Percentiles rank a stretch among this genome's conserved stretches.
phyloP scores from a whole-genome alignment of 2,329 filamentous ascomycete species.

The Venturia oleaginea region DNA sequence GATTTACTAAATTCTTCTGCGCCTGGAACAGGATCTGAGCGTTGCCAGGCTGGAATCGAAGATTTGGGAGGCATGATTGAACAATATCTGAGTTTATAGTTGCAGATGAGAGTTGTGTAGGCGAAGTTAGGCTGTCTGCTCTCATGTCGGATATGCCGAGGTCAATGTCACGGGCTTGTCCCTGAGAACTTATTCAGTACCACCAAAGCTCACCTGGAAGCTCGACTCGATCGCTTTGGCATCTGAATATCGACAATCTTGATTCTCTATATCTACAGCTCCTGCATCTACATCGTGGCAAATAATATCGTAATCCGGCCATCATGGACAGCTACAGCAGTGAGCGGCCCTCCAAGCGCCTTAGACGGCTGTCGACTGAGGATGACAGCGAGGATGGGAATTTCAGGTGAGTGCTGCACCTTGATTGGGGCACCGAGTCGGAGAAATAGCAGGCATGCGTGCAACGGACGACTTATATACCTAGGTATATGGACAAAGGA shows the following conservation, averaged over 20 bases:
- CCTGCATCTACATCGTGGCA: neutral
- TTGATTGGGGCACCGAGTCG: neutral
- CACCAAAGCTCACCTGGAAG: neutral
- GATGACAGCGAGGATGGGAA: constrained; percentile 26
- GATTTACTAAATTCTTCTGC: neutral
- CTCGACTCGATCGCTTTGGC: neutral
- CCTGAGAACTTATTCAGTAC: neutral
- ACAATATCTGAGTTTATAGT: neutral
- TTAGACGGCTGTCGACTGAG: constrained; percentile 32
- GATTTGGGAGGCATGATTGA: neutral
- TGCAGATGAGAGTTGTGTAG: neutral
- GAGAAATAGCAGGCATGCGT: neutral
- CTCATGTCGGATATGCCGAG: neutral
- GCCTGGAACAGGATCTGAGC: constrained; percentile 17
- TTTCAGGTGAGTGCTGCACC: neutral
- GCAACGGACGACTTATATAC: too few relatives aligned
- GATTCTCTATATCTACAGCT: neutral
- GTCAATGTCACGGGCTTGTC: neutral
- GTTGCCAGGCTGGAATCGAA: constrained; percentile 29
- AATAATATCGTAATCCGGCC: neutral
- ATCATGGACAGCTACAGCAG: constrained; percentile 11
- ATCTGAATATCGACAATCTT: neutral
- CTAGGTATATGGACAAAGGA: neutral
- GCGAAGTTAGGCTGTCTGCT: neutral
- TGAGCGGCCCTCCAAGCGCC: constrained; percentile 27